Evolutionary conservation across 2,329 filamentous ascomycete genomes (phyloP), one percentile per base, ranked within the genome.

Genomic region (Cladosporium sp.): DNA sequence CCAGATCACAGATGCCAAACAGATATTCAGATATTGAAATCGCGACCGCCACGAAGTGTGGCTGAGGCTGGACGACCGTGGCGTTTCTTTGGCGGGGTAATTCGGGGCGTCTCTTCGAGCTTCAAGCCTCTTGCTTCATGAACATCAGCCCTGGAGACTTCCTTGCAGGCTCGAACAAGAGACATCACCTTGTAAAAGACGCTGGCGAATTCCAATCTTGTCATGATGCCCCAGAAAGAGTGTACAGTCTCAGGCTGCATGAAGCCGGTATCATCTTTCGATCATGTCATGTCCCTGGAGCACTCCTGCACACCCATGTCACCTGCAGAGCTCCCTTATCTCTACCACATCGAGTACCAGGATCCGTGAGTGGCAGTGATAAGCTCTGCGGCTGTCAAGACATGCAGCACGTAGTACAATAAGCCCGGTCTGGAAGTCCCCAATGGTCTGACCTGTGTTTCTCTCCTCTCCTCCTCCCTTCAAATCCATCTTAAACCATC

Each of bases 11-110:
- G 58, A 51, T 36, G 23, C 56, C 56, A 58, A 26, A 63, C 49
- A 18, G 49, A 63, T 54, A 56, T 54, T 43, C 49, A 30, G 49
- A 63, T 56, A 56, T 54, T 46, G 60, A 63, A 63, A 63, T 54
- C 60, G 60, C 34, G 21, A 23, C 18, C n/a, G 54, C 54, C 54
- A 57, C 54, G n/a, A 46, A 46, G n/a, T 26, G 48, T 51, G 23
- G 23, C 48, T 26, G 48, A 28, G 23, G 23, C 48, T 25, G 48
- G 11, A n/a, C 2, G 1, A 16, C 0, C 7, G 48, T 51, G 48
- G 48, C 48, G 48, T 51, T n/a, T n/a, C n/a, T n/a, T 51, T 28
- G 54, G 28, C n/a, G 54, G 32, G 54, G 30, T 32, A 32, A 23
- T 57, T 57, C 32, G 32, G 13, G 28, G 54, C 32, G 32, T 3